Conservation (phyloP, 805 yeast genomes). For the Saccharomycopsis amapae region DNA sequence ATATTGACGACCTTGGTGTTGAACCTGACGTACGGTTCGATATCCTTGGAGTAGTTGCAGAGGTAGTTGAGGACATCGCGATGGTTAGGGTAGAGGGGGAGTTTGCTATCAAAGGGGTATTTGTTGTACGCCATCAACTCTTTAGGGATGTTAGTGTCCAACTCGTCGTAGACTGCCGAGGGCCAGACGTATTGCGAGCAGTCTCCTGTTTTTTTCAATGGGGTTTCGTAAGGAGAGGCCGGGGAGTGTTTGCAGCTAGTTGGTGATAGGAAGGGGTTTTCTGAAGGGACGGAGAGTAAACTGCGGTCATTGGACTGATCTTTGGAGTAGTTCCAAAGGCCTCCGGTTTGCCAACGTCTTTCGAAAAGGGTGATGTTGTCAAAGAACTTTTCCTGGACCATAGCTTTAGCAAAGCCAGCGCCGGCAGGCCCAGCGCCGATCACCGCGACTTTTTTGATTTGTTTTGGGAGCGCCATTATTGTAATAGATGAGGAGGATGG, state of each 20-base stretch:
- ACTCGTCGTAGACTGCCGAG: conserved; percentile 52
- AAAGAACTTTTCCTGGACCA: conserved; percentile 43
- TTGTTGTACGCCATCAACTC: conserved; percentile 60
- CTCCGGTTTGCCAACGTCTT: conserved; percentile 55
- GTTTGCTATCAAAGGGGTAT: conserved; percentile 39
- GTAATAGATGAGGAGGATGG: no score
- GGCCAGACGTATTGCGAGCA: conserved; percentile 38
- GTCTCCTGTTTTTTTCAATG: background rate
- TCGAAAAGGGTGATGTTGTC: conserved; percentile 50
- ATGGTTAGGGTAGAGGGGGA: conserved; percentile 53
- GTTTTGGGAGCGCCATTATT: background rate
- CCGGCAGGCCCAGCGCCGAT: conserved; percentile 81
- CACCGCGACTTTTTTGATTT: conserved; percentile 42
- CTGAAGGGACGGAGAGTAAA: conserved; percentile 27
- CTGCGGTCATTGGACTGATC: conserved; percentile 16
- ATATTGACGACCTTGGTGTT: conserved; percentile 43
- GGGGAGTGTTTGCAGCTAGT: conserved; percentile 24
- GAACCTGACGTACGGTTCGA: conserved; percentile 36
- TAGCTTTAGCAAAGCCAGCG: conserved; percentile 55
- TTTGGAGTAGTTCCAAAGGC: conserved; percentile 64
- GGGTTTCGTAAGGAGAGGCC: conserved; percentile 13
- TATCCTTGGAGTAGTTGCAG: conserved; percentile 41
- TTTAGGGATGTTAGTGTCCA: conserved; percentile 66
- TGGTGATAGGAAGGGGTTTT: conserved; percentile 27
- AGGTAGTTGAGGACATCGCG: conserved; percentile 57